A percentile compares a stretch with the other conserved stretches of the same genome.
These are phyloP conservation scores for Xylariomycetidae sp. DNA, from an alignment of 2,329 filamentous ascomycete genomes.

Conservation along the genomic window DNA sequence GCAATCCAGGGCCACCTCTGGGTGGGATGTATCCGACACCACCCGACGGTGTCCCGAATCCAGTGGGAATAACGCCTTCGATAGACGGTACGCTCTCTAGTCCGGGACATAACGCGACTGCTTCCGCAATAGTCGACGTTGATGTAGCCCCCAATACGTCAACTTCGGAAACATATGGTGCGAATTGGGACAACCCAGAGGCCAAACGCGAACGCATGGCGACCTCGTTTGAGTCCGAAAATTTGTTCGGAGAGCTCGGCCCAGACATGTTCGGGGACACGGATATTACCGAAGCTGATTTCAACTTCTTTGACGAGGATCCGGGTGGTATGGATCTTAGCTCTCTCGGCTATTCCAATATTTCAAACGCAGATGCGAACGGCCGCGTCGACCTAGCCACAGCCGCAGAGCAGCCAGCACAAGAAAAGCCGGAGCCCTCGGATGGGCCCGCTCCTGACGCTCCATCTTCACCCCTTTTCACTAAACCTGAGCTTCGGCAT, in stretches of 20 bases:
- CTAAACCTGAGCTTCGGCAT: constrained; percentile 57
- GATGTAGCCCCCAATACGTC: constrained; percentile 29
- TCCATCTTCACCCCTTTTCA: constrained; percentile 36
- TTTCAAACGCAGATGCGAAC: constrained; percentile 18
- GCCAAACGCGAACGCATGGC: constrained; percentile 41
- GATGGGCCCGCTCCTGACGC: constrained; percentile 10
- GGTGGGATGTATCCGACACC: constrained; percentile 68
- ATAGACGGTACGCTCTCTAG: constrained; percentile 54
- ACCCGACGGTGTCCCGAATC: constrained; percentile 58
- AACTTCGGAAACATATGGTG: constrained; percentile 28
- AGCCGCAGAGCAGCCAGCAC: constrained; percentile 11
- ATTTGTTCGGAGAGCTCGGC: constrained; percentile 65
- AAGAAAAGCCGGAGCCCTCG: constrained; percentile 13
- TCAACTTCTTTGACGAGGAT: constrained; percentile 74
- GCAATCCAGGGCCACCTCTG: constrained; percentile 35
- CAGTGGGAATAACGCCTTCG: constrained; percentile 48
- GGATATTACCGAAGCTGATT: constrained; percentile 76
- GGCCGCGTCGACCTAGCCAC: constrained; percentile 11
- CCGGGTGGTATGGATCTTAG: constrained; percentile 38
- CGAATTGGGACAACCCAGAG: constrained; percentile 39
- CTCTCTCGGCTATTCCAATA: constrained; percentile 26
- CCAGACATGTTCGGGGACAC: constrained; percentile 69
- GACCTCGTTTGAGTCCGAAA: constrained; percentile 44
- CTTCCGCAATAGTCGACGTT: constrained; percentile 29
- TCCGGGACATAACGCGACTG: constrained; percentile 40